Base-by-base conservation (phyloP, 768 basidiomycete species). In the Ephemerocybe angulata region DNA sequence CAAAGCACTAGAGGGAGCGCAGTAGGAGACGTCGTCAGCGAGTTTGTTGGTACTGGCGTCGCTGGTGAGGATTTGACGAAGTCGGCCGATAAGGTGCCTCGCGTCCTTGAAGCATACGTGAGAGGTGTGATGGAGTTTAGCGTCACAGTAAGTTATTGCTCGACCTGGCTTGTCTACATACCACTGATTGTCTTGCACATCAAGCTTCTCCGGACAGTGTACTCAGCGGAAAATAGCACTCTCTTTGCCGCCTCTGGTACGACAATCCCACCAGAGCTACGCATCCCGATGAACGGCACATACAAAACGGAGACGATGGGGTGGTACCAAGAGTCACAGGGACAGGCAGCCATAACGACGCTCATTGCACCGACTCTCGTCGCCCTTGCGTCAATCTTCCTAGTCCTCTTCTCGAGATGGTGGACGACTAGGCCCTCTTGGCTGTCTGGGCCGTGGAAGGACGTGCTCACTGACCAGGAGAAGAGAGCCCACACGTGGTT, bases 101-200 rank as follows among this genome's bases (percentile, higher is more conserved):
- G 55, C 22, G 52, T 52, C 37, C 49, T 53, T 2, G 50, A 60
- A 33, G 50, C 53, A 30, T 65, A 65, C 40, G 57, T 62, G n/a
- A 35, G 58, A 42, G 62, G 62, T 28, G 60, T 63, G 17, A 29
- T 63, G 47, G 64, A 65, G 52, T 59, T 65, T 48, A 62, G 64
- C 41, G 57, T 55, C 13, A 65, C 64, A 19, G 64, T 60, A 42
- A 52, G 61, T 50, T n/a, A 24, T 38, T 41, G 5, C 25, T 38
- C 48, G 21, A 30, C 25, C 19, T 17, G 19, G 13, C 27, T 44
- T 10, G 13, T 21, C n/a, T 21, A 6, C 13, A 3, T 3, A 7
- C 29, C 12, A 42, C 15, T n/a, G 7, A 11, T 25, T 30, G 30
- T 6, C 29, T 30, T 38, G 28, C 35, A 4, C 22, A 19, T 44